Base-by-base conservation (phyloP, 139 green algal species). In the Pleodorina starrii region DNA sequence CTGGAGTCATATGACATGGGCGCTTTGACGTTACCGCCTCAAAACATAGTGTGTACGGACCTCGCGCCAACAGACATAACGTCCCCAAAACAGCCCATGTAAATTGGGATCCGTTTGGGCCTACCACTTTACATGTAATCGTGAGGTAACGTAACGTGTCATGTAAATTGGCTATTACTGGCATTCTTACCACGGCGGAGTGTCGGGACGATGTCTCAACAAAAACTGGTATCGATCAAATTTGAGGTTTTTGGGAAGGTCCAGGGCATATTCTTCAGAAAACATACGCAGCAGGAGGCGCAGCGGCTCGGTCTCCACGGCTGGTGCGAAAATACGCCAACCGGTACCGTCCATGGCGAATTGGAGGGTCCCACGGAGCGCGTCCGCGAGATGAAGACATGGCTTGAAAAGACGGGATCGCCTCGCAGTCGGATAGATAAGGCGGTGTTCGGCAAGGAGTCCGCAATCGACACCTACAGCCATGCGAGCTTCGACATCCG, bases 181-280 rank as follows among this genome's bases (percentile, higher is more conserved):
- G n/a, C n/a, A n/a, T n/a, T n/a, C n/a, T n/a, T n/a, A n/a, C n/a
- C n/a, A n/a, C n/a, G n/a, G n/a, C n/a, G n/a, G n/a, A n/a, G n/a
- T n/a, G n/a, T n/a, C n/a, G n/a, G n/a, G n/a, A n/a, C n/a, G n/a
- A n/a, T n/a, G n/a, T 73, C 63, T 36, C 6, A 73, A 23, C 32
- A 46, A 35, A 25, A 77, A 7, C 36, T 89, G 1, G 46, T 89
- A 16, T 32, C 43, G 1, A 19, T 71, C 21, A 71, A 57, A 14
- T 89, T 89, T 48, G 84, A 89, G 29, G 84, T 89, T 0, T 75
- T 63, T 25, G 84, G 84, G 23, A 76, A 75, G n/a, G 84, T 89
- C 23, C 69, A 69, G 11, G 63, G 46, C 27, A 46, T 94, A 21
- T 94, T 90, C 40, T 95, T 95, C 42, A 63, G 92, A 5, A 95